Percentiles rank a stretch among this genome's conserved stretches.
These are phyloP conservation scores for Cladophialophora carrionii DNA, from an alignment of 2,329 filamentous ascomycete species.

Conservation along the genomic window DNA sequence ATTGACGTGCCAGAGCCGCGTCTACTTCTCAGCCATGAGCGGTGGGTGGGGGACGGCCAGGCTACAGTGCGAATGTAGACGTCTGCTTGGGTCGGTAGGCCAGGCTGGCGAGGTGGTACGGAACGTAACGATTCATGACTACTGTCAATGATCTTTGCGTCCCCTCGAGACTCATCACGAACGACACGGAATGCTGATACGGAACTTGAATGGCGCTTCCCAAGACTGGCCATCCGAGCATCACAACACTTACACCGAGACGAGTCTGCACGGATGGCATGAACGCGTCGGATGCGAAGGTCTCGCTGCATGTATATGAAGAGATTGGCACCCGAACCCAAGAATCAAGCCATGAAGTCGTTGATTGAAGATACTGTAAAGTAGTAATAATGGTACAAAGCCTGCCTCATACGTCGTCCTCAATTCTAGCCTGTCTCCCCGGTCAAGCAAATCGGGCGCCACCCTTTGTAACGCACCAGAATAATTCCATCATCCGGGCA, in stretches of 20 bases:
- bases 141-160: too few species aligned
- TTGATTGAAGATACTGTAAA: neutral
- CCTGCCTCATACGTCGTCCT: neutral
- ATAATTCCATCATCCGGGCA: neutral
- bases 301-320: neutral
- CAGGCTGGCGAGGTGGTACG: too few species aligned
- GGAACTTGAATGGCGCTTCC: neutral
- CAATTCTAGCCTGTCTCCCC: slow-evolving; percentile 9
- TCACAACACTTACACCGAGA: neutral
- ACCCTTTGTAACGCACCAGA: neutral
- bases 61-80: too few species aligned
- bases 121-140: too few species aligned
- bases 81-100: too few species aligned
- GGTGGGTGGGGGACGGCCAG: too few species aligned
- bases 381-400: neutral
- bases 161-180: too few species aligned
- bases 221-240: neutral
- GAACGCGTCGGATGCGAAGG: neutral
- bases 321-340: neutral
- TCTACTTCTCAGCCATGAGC: too few species aligned
- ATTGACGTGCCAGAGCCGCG: too few species aligned
- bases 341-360: neutral
- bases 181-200: too few species aligned
- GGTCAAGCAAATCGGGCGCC: slow-evolving; percentile 1
- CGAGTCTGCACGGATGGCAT: neutral